phyloP scores from a whole-genome alignment of 139 green algal species.

The Chlamydomonas schloesseri region DNA sequence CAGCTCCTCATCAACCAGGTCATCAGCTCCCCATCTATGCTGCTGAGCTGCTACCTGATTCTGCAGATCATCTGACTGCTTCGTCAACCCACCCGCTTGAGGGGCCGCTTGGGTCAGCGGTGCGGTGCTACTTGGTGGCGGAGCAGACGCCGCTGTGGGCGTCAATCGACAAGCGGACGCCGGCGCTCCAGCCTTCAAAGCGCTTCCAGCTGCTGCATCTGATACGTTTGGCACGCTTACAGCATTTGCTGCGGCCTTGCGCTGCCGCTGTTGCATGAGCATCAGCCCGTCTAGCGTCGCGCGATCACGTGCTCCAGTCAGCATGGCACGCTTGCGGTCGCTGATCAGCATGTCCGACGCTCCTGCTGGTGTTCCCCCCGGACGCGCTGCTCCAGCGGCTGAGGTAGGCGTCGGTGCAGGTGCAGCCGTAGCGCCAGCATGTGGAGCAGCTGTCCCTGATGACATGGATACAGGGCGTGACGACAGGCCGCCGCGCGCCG shows the following conservation, averaged over 20 bases:
- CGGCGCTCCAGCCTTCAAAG: neutral
- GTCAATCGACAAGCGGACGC: neutral
- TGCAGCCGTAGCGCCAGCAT: neutral
- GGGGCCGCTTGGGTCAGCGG: no score
- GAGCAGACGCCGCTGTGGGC: no score
- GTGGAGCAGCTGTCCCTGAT: neutral
- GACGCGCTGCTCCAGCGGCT: neutral
- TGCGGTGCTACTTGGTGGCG: no score
- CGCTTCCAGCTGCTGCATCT: neutral
- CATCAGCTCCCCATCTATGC: no score
- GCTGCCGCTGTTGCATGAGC: conserved; percentile 36
- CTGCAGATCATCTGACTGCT: no score
- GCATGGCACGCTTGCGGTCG: neutral
- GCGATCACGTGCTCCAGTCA: neutral
- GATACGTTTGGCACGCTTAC: neutral
- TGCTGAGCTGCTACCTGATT: no score
- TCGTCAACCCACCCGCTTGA: neutral
- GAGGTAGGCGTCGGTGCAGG: neutral
- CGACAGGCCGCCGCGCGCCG: no score
- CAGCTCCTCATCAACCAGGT: no score
- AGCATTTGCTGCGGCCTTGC: neutral
- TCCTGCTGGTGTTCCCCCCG: neutral
- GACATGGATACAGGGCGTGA: no score
- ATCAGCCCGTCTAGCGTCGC: neutral
- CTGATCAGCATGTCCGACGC: neutral